These are phyloP conservation scores for Beauveria caledonica DNA, from an alignment of 2,329 filamentous ascomycete genomes.

Conservation along the genomic window DNA sequence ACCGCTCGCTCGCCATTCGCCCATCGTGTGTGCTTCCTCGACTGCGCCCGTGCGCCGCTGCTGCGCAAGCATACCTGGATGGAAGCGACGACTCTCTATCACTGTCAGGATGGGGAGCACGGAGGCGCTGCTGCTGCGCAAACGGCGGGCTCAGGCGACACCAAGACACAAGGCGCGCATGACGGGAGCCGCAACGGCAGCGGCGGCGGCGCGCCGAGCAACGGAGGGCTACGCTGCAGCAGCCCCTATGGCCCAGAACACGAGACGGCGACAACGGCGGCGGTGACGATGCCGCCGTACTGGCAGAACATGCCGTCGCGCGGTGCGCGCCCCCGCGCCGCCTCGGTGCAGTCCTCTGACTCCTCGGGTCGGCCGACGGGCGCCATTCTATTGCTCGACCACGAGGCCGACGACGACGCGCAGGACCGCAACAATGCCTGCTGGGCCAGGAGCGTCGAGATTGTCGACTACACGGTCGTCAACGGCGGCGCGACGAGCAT, in stretches of 20 bases:
- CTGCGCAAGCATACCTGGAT: background rate
- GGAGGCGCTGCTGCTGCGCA: background rate
- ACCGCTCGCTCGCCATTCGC: background rate
- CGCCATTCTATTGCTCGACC: slow-evolving; percentile 54
- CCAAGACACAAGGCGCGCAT: background rate
- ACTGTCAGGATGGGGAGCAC: background rate
- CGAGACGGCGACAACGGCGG: background rate
- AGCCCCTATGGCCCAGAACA: no score
- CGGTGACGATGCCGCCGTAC: slow-evolving; percentile 35
- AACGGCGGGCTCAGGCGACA: background rate
- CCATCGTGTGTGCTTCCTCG: background rate
- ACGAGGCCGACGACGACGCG: slow-evolving; percentile 42
- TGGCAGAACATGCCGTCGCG: slow-evolving; percentile 31
- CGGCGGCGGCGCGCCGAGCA: no score
- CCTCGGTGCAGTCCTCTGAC: slow-evolving; percentile 39
- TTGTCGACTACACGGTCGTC: slow-evolving; percentile 49
- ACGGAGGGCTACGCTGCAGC: no score
- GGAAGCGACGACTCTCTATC: background rate
- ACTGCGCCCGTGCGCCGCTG: background rate
- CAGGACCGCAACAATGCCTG: slow-evolving; percentile 48
- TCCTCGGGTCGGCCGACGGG: slow-evolving; percentile 43
- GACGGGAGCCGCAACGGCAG: background rate
- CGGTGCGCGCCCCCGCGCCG: slow-evolving; percentile 27
- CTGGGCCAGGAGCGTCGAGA: slow-evolving; percentile 56
- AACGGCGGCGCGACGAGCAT: slow-evolving; percentile 49